These are phyloP conservation scores for Stagonosporopsis vannaccii DNA, from an alignment of 2,329 filamentous ascomycete genomes.

Conservation along the genomic window DNA sequence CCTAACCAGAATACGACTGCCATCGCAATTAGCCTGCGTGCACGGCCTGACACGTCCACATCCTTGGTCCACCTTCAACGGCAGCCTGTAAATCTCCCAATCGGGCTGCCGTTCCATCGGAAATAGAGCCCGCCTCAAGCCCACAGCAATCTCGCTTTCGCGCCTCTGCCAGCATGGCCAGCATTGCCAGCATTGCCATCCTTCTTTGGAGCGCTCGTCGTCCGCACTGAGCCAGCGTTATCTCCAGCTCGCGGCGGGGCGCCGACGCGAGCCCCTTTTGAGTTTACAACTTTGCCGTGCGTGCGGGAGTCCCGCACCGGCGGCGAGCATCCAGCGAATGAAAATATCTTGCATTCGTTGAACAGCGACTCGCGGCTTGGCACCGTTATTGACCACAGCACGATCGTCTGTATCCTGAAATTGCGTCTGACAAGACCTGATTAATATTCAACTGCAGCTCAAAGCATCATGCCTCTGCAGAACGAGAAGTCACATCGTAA, in stretches of 20 bases:
- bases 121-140: constrained; percentile 23
- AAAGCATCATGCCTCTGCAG: neutral
- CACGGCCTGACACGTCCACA: constrained; percentile 30
- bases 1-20: constrained; percentile 24
- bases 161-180: constrained; percentile 12
- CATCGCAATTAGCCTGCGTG: constrained; percentile 27
- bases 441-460: neutral
- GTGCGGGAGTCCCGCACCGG: constrained; percentile 20
- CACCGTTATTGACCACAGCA: constrained; percentile 17
- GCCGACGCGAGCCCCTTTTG: constrained; percentile 15
- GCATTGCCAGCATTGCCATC: constrained; percentile 7
- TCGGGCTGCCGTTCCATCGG: constrained; percentile 18
- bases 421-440: neutral
- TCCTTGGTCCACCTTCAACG: constrained; percentile 30
- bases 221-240: constrained; percentile 2
- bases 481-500: neutral
- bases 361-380: constrained; percentile 20
- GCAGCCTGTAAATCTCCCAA: constrained; percentile 29
- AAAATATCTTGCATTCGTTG: constrained; percentile 7
- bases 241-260: constrained; percentile 7
- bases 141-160: constrained; percentile 23
- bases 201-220: constrained; percentile 13
- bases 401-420: constrained; percentile 9
- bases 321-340: constrained; percentile 3
- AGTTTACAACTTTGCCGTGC: constrained; percentile 18